A percentile compares a stretch with the other conserved stretches of the same genome.
These are phyloP conservation scores for Nyssa sinensis DNA, from an alignment of 148 eudicot species.

Conservation along the genomic window DNA sequence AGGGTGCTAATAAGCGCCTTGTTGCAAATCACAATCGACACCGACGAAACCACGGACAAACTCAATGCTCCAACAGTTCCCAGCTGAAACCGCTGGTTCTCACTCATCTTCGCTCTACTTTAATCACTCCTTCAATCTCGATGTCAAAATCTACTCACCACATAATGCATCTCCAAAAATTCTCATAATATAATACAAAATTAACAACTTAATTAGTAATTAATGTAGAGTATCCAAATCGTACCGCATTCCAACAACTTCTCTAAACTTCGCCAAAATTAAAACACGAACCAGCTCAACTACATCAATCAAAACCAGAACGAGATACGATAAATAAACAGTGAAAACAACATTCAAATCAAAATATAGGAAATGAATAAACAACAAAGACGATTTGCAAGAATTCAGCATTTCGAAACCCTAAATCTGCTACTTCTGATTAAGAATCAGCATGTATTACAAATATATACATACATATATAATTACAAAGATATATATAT, in stretches of 20 bases:
- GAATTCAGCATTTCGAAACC: conserved; percentile 5
- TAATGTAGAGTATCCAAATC: not conserved
- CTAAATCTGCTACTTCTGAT: conserved; percentile 18
- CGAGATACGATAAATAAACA: not conserved
- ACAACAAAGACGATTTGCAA: not conserved
- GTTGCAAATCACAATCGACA: conserved; percentile 40
- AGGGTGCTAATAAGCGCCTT: conserved; percentile 42
- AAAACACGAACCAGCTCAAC: conserved; percentile 14
- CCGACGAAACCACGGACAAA: conserved; percentile 42
- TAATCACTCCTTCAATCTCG: conserved; percentile 4
- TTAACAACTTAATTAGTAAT: not conserved
- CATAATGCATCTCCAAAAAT: not conserved
- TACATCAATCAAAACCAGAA: not conserved
- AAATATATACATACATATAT: not conserved
- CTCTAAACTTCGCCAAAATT: not conserved
- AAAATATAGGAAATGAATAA: not conserved
- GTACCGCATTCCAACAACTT: not conserved
- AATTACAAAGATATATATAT: not conserved
- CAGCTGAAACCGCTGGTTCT: conserved; percentile 34
- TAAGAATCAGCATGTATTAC: not conserved
- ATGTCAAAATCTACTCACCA: conserved; percentile 20
- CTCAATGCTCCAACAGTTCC: conserved; percentile 40
- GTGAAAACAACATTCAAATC: not conserved
- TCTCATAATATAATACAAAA: not conserved
- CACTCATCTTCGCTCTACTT: conserved; percentile 27